phyloP scores from a whole-genome alignment of 352 stramenopile genomes.

The Phytopythium montanum region DNA sequence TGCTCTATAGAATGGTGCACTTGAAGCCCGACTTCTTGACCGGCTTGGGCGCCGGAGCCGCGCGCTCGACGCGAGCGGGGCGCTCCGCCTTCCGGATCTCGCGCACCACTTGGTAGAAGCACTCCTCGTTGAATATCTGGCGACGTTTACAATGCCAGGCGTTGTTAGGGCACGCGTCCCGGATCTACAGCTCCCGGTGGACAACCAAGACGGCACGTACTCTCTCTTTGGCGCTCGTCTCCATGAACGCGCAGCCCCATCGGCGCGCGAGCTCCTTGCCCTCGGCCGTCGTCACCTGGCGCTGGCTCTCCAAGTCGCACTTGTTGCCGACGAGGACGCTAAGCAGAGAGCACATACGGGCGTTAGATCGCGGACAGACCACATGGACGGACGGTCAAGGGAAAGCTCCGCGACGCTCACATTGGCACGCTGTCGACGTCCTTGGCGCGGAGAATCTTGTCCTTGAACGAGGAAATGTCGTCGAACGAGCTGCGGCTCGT shows the following conservation, averaged over 20 bases:
- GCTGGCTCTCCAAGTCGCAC: slow-evolving; percentile 75
- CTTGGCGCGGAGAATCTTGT: slow-evolving; percentile 89
- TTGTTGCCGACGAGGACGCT: slow-evolving; percentile 89
- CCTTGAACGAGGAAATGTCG: slow-evolving; percentile 86
- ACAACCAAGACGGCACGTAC: slow-evolving; percentile 19
- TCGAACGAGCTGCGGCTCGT: slow-evolving; percentile 89
- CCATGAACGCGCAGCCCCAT: slow-evolving; percentile 87
- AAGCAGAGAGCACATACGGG: not conserved
- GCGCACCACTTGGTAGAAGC: slow-evolving; percentile 87
- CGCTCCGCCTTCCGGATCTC: slow-evolving; percentile 83
- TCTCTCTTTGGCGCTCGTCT: slow-evolving; percentile 87
- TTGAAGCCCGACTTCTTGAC: slow-evolving; percentile 65
- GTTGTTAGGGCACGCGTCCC: slow-evolving; percentile 3
- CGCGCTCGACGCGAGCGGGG: slow-evolving; percentile 39
- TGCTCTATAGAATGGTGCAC: slow-evolving; percentile 44
- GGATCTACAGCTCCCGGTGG: no score
- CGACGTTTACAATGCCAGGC: not conserved
- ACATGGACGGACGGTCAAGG: no score
- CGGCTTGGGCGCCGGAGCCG: slow-evolving; percentile 48
- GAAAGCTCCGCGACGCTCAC: slow-evolving; percentile 15
- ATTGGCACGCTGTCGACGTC: slow-evolving; percentile 85
- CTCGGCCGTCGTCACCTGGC: slow-evolving; percentile 63
- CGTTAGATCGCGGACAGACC: not conserved
- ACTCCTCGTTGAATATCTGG: slow-evolving; percentile 88
- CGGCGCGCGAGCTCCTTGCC: slow-evolving; percentile 61